Percentiles rank a stretch among this genome's conserved stretches.
Evolutionary conservation across 345 rosid species (phyloP).

Genomic region (Turritis glabra): DNA sequence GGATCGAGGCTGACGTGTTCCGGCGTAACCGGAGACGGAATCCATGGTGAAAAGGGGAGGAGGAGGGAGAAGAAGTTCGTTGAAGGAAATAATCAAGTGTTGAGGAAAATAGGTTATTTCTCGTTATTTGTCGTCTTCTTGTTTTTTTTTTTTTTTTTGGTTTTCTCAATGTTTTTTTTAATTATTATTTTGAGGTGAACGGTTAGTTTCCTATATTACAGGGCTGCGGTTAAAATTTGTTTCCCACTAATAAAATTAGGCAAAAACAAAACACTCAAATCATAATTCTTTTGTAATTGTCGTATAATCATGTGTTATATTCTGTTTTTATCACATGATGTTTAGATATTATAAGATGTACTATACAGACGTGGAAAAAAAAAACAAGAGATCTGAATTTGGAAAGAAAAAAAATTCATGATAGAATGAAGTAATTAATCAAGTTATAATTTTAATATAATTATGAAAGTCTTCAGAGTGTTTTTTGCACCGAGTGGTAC

Average conservation of each 20-base stretch:
- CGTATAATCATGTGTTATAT: neutral
- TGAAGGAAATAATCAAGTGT: slow-evolving; percentile 16
- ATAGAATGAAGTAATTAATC: neutral
- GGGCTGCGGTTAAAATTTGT: slow-evolving; percentile 30
- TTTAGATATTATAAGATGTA: neutral
- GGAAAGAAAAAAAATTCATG: no score
- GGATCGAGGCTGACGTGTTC: slow-evolving; percentile 43
- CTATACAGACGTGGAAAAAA: neutral
- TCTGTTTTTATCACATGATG: neutral
- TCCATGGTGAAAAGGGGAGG: slow-evolving; percentile 30
- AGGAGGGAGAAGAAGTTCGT: slow-evolving; percentile 28
- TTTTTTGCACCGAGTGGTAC: neutral
- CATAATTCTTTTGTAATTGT: neutral
- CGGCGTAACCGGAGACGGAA: slow-evolving; percentile 39
- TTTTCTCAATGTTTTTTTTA: no score
- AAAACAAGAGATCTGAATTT: no score
- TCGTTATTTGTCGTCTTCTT: slow-evolving; percentile 43
- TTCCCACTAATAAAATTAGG: neutral
- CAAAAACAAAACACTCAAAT: neutral
- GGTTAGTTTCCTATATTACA: slow-evolving; percentile 29
- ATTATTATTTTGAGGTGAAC: neutral
- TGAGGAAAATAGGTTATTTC: neutral
- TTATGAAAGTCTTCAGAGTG: no score
- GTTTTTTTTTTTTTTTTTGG: neutral
- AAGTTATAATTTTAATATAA: neutral